Base-by-base conservation (phyloP, 139 green algal genomes). In the Zygnema cylindricum region DNA sequence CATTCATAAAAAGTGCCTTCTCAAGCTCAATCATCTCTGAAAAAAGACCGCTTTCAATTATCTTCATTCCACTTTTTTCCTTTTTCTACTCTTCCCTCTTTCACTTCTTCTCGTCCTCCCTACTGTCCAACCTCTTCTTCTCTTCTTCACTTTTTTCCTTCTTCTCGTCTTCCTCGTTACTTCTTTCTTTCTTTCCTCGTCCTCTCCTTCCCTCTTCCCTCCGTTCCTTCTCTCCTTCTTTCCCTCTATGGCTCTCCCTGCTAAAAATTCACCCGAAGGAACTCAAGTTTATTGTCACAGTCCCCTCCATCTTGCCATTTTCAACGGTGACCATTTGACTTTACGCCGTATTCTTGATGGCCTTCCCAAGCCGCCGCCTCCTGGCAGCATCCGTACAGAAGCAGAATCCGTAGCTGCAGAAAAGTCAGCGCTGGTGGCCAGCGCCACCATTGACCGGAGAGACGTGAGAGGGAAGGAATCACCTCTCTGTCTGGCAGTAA, bases 401-500 rank as follows among this genome's bases (percentile, higher is more conserved):
- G 81, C 41, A 39, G 32, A 91, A 49, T 91, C 86, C 3, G 32
- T 91, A 3, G 43, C 21, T 22, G 81, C 81, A 21, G 86, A 91
- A 77, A 30, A 76, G 22, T 32, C 54, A 22, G 86, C 86, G 7
- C 77, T 82, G 22, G 69, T n/a, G 25, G 79, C 79, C 7, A 33
- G 32, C 23, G 39, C 25, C 32, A 36, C 81, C 21, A 16, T 91
- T 11, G 86, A 91, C 63, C 35, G 81, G 23, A 77, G 86, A 7
- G 86, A 91, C 81, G 86, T 91, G 39, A 55, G 55, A 16, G 35
- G 22, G 23, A 81, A 82, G 79, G 86, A 91, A 41, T 73, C 41
- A 11, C 81, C 86, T 30, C 86, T 91, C 42, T 71, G 43, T 43
- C 33, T 91, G 3, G 86, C 86, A 25, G 86, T 91, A 32, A 55